Evolutionary conservation across 495 filamentous ascomycete genomes (phyloP).

Genomic region (Aspergillus indologenus): DNA sequence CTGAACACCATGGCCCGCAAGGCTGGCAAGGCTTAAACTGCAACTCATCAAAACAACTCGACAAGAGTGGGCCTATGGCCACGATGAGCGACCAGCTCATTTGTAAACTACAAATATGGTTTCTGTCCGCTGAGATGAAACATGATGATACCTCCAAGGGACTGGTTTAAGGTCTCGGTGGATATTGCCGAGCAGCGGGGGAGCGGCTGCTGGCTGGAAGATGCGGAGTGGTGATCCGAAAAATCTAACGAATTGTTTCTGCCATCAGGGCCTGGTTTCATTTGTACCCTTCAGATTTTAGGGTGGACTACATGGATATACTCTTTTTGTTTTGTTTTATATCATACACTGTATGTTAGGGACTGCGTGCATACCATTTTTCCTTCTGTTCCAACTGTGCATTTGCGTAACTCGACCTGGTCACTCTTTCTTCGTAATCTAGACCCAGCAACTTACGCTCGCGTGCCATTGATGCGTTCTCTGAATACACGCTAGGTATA

Average conservation of each 20-base stretch:
- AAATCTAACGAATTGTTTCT: conserved; percentile 45
- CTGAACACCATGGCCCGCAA: conserved; percentile 96
- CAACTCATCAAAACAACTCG: conserved; percentile 3
- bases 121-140: conserved; percentile 17
- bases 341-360: conserved; percentile 44
- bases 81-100: conserved; percentile 16
- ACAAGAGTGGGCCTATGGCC: conserved; percentile 8
- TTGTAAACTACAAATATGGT: conserved; percentile 37
- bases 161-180: conserved; percentile 5
- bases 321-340: conserved; percentile 38
- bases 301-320: conserved; percentile 49
- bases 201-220: conserved; percentile 24
- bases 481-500: neutral
- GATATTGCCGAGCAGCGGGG: conserved; percentile 9
- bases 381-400: conserved; percentile 26
- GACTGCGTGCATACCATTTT: conserved; percentile 42
- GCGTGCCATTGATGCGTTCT: neutral
- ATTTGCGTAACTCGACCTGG: neutral
- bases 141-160: conserved; percentile 4
- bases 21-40: conserved; percentile 40
- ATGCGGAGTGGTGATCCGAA: conserved; percentile 40
- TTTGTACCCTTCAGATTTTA: conserved; percentile 34
- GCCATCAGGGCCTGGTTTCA: conserved; percentile 26
- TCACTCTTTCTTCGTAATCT: neutral
- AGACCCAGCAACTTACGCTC: neutral